These are phyloP conservation scores for Naumovozyma baii DNA, from an alignment of 805 yeast species.

Conservation along the genomic window DNA sequence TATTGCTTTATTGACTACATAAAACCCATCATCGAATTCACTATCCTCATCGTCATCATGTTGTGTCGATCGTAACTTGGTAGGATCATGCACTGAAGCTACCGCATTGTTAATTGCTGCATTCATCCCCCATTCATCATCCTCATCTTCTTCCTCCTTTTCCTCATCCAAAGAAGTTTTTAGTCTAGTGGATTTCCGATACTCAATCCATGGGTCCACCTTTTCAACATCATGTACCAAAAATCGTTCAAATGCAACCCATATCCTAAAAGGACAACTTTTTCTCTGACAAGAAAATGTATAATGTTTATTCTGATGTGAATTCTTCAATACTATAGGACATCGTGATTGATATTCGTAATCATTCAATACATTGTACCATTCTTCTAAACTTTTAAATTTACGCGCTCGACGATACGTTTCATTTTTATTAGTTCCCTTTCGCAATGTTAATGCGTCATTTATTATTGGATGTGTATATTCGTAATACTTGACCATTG, in stretches of 20 bases:
- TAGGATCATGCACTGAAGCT: conserved; percentile 4
- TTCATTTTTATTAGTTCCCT: neutral
- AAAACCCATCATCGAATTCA: conserved; percentile 17
- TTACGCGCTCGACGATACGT: conserved; percentile 11
- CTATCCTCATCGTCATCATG: conserved; percentile 2
- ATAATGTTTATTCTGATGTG: conserved; percentile 29
- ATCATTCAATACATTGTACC: conserved; percentile 30
- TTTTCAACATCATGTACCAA: neutral
- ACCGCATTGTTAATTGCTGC: neutral
- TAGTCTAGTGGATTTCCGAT: neutral
- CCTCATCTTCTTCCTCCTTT: conserved; percentile 5
- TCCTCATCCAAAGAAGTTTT: conserved; percentile 8
- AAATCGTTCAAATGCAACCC: conserved; percentile 1
- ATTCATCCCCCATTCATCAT: neutral
- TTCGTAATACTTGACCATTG: conserved; percentile 16
- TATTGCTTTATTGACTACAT: conserved; percentile 28
- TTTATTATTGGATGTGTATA: conserved; percentile 30
- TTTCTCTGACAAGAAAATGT: conserved; percentile 31
- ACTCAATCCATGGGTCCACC: neutral
- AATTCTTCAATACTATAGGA: conserved; percentile 29
- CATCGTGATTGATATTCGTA: conserved; percentile 30
- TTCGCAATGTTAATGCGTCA: conserved; percentile 18
- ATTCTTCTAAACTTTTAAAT: conserved; percentile 24
- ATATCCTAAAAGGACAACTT: conserved; percentile 27
- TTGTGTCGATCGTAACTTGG: conserved; percentile 4